Percentiles rank a stretch among this genome's conserved stretches.
phyloP scores from a whole-genome alignment of 805 yeast species.

The Candida quercuum region DNA sequence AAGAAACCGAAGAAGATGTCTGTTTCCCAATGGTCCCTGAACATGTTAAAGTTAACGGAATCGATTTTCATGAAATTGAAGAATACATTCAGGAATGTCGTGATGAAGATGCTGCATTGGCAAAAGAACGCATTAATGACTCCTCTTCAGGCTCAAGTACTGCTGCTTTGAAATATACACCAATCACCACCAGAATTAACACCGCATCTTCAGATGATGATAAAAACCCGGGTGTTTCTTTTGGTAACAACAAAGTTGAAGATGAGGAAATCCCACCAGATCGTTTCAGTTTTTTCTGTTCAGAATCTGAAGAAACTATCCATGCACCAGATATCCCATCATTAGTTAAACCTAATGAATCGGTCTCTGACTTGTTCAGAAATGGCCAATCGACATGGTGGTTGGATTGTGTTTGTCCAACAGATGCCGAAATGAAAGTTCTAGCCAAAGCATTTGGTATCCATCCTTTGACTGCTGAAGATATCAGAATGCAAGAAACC shows the following conservation, averaged over 20 bases:
- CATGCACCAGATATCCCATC: slow-evolving; percentile 88
- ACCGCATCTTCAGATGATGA: slow-evolving; percentile 4
- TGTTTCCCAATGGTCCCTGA: slow-evolving; percentile 89
- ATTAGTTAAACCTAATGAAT: slow-evolving; percentile 57
- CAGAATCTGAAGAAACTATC: slow-evolving; percentile 79
- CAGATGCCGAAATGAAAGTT: slow-evolving; percentile 91
- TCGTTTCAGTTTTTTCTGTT: slow-evolving; percentile 76
- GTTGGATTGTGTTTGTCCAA: slow-evolving; percentile 91
- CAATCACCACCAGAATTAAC: slow-evolving; percentile 21
- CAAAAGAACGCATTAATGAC: slow-evolving; percentile 16
- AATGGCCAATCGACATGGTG: slow-evolving; percentile 86
- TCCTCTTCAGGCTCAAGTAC: slow-evolving; percentile 40
- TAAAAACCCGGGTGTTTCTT: slow-evolving; percentile 29
- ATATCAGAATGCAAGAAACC: slow-evolving; percentile 92
- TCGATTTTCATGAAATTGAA: slow-evolving; percentile 87
- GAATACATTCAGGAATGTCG: slow-evolving; percentile 66
- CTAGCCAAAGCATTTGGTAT: slow-evolving; percentile 91
- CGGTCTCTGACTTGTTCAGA: slow-evolving; percentile 64
- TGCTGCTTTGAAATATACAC: slow-evolving; percentile 55
- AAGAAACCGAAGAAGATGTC: slow-evolving; percentile 95
- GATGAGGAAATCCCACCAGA: slow-evolving; percentile 48
- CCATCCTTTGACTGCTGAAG: slow-evolving; percentile 97
- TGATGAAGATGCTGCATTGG: slow-evolving; percentile 36
- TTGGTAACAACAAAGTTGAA: slow-evolving; percentile 35
- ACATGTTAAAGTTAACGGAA: slow-evolving; percentile 60